Evolutionary conservation across 768 basidiomycete genomes (phyloP).

Genomic region (Podaxis sp.): DNA sequence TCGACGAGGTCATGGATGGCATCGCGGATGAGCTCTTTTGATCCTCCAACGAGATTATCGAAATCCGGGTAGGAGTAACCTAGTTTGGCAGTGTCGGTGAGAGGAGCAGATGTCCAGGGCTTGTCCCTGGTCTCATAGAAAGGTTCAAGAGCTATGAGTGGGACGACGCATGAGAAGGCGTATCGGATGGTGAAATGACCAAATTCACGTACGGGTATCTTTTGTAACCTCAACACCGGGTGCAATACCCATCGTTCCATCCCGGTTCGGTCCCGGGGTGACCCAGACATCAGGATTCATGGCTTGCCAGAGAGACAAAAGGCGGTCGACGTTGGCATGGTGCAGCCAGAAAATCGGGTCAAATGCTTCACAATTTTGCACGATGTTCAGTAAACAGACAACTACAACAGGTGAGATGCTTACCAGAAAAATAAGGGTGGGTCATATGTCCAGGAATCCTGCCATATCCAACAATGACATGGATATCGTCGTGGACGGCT

Average conservation of each 20-base stretch:
- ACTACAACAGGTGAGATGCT: neutral
- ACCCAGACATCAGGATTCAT: constrained; percentile 41
- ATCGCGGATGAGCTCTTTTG: constrained; percentile 21
- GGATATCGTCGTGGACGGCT: constrained; percentile 41
- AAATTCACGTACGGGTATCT: constrained; percentile 26
- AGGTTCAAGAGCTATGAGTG: constrained; percentile 36
- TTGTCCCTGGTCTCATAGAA: constrained; percentile 37
- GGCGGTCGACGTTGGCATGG: constrained; percentile 47
- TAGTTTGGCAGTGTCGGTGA: constrained; percentile 25
- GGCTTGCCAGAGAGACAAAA: constrained; percentile 44
- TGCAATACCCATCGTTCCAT: constrained; percentile 32
- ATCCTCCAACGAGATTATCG: constrained; percentile 27
- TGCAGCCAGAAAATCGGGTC: constrained; percentile 50
- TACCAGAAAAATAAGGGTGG: constrained; percentile 31
- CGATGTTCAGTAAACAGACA: neutral
- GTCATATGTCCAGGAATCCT: constrained; percentile 32
- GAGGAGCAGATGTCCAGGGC: constrained; percentile 37
- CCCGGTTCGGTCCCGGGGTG: constrained; percentile 20
- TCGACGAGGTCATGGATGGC: constrained; percentile 30
- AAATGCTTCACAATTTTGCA: constrained; percentile 28
- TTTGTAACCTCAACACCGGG: constrained; percentile 23
- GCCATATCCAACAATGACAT: constrained; percentile 31
- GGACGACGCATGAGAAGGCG: neutral
- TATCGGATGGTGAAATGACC: neutral
- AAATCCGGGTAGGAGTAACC: constrained; percentile 49